These are phyloP conservation scores for Penicillium roqueforti DNA, from an alignment of 495 filamentous ascomycete species.

Conservation along the genomic window DNA sequence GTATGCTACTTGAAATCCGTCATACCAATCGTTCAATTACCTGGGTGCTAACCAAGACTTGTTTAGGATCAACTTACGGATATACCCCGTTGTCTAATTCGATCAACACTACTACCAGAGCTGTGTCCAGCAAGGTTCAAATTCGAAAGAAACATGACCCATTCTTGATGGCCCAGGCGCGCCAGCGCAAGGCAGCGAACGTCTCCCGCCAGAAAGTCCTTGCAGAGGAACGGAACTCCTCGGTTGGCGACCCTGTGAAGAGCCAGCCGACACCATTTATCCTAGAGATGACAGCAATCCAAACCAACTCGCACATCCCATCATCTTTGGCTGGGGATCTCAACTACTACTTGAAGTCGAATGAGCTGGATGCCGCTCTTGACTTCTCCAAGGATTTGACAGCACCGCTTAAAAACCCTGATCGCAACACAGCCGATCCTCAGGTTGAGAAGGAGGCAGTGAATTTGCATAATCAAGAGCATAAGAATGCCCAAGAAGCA, in stretches of 20 bases:
- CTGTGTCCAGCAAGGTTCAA: slow-evolving; percentile 36
- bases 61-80: slow-evolving; percentile 31
- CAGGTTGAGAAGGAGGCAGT: slow-evolving; percentile 32
- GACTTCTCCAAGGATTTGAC: slow-evolving; percentile 60
- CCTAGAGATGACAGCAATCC: slow-evolving; percentile 64
- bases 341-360: slow-evolving; percentile 67
- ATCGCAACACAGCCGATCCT: slow-evolving; percentile 42
- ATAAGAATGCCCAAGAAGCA: slow-evolving; percentile 50
- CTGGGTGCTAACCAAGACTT: slow-evolving; percentile 7
- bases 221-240: slow-evolving; percentile 52
- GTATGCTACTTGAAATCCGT: slow-evolving; percentile 39
- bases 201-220: slow-evolving; percentile 66
- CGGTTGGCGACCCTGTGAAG: slow-evolving; percentile 70
- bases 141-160: slow-evolving; percentile 39
- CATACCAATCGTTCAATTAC: not conserved
- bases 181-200: slow-evolving; percentile 77
- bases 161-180: slow-evolving; percentile 56
- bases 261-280: slow-evolving; percentile 78
- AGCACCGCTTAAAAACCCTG: slow-evolving; percentile 41
- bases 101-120: slow-evolving; percentile 32
- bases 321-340: slow-evolving; percentile 37
- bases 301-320: slow-evolving; percentile 27
- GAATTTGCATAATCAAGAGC: slow-evolving; percentile 27
- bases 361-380: slow-evolving; percentile 61
- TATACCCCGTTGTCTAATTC: slow-evolving; percentile 33